Base-by-base conservation (phyloP, 208 protist species). In the Wallacemonas collosoma region DNA sequence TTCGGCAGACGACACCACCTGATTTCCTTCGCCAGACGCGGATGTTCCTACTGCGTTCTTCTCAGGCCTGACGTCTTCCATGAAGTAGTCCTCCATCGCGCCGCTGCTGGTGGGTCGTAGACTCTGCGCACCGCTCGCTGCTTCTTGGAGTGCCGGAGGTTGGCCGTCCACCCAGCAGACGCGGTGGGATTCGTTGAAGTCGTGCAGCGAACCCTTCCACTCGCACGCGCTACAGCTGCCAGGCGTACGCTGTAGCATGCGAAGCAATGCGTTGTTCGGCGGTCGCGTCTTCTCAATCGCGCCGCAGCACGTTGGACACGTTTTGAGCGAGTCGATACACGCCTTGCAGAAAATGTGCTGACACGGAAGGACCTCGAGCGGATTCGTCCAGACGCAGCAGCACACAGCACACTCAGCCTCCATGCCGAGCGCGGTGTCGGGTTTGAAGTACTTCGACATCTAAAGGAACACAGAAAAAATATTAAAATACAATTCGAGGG, bases 301-400 rank as follows among this genome's bases (percentile, higher is more conserved):
- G 1, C 72, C 72, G 41, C 80, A 75, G 66, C 87, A 93, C 5
- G 76, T 72, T 2, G 87, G 87, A 62, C 87, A 93, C n/a, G 35
- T 68, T 35, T 70, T 55, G n/a, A 85, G 64, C 0, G 55, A 44
- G 6, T 76, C 71, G 15, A 89, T 55, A 62, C 87, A 93, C 8
- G n/a, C 56, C 1, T 71, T 51, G 53, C 87, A 93, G 41, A 85
- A 89, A 47, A 89, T 88, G 77, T 93, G 87, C 48, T 83, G 71
- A 40, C 84, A 93, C 4, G 73, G 77, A 17, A 66, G 72, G 2
- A 86, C 45, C 48, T 89, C 87, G 7, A 81, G 71, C 5, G 84
- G 81, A 41, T 89, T 71, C 1, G 70, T 83, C 78, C 77, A 85
- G 26, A 87, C 51, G 36, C 73, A 79, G 35, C 41, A 83, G 48